phyloP scores from a whole-genome alignment of 768 basidiomycete genomes.

The Lepiota venenata region DNA sequence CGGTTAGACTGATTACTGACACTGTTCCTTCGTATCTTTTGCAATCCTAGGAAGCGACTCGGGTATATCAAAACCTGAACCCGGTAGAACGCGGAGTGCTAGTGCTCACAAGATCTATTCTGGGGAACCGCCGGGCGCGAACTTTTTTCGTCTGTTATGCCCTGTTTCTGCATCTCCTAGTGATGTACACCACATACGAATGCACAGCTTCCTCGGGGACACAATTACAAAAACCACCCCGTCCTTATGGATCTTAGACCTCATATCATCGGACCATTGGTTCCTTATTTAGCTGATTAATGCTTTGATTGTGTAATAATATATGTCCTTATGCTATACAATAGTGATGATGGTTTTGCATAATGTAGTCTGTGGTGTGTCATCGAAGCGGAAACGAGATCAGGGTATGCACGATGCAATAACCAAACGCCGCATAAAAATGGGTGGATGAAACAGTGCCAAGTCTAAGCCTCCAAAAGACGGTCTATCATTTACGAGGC shows the following conservation, averaged over 20 bases:
- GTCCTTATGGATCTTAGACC: conserved; percentile 34
- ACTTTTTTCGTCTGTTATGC: conserved; percentile 90
- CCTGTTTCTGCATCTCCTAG: conserved; percentile 71
- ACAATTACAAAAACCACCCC: conserved; percentile 49
- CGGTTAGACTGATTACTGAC: neutral
- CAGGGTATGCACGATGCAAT: neutral
- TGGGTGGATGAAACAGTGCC: neutral
- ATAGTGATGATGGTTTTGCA: conserved; percentile 4
- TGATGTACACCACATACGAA: conserved; percentile 77
- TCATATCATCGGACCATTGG: neutral
- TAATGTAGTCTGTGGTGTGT: neutral
- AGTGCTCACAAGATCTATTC: conserved; percentile 76
- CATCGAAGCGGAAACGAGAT: no score
- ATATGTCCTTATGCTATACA: conserved; percentile 13
- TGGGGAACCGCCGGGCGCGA: conserved; percentile 88
- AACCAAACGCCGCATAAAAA: neutral
- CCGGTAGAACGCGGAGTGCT: conserved; percentile 89
- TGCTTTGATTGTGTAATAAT: conserved; percentile 9
- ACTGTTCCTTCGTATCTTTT: neutral
- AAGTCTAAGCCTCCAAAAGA: neutral
- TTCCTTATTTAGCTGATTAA: conserved; percentile 4
- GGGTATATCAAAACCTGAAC: conserved; percentile 89
- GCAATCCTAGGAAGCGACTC: conserved; percentile 76
- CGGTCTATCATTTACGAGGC: conserved; percentile 10
- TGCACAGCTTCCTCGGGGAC: conserved; percentile 53